Evolutionary conservation across 2,329 filamentous ascomycete genomes (phyloP).

Genomic region (Colletotrichum phormii): DNA sequence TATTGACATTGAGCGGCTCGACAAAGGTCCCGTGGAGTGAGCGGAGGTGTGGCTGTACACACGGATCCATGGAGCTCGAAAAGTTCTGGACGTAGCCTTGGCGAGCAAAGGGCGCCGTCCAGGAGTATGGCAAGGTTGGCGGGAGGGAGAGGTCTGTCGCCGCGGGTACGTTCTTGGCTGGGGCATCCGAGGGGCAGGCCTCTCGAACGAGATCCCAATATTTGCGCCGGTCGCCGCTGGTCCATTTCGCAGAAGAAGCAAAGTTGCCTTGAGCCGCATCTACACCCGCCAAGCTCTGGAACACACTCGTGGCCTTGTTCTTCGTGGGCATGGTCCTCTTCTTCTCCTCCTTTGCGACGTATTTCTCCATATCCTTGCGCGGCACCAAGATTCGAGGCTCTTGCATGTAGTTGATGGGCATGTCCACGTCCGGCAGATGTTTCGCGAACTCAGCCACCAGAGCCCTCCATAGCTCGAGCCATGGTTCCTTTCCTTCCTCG

Average conservation of each 20-base stretch:
- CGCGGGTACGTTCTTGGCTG: conserved; percentile 51
- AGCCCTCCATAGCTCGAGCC: conserved; percentile 60
- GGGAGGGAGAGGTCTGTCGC: conserved; percentile 46
- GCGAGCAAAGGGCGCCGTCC: conserved; percentile 50
- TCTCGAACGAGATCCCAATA: conserved; percentile 71
- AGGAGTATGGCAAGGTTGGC: conserved; percentile 48
- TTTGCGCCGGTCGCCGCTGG: conserved; percentile 34
- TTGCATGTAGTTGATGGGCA: conserved; percentile 74
- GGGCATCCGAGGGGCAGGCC: conserved; percentile 67
- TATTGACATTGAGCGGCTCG: conserved; percentile 62
- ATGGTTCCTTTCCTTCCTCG: conserved; percentile 53
- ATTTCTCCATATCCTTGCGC: conserved; percentile 64
- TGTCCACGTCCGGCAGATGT: conserved; percentile 72
- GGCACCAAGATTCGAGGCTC: conserved; percentile 72
- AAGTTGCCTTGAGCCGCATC: conserved; percentile 51
- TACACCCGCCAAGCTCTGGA: conserved; percentile 53
- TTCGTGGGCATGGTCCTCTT: conserved; percentile 56
- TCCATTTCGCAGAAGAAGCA: conserved; percentile 21
- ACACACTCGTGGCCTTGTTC: conserved; percentile 55
- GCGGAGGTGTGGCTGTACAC: conserved; percentile 65
- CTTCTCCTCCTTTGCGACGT: conserved; percentile 60
- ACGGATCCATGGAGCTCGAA: conserved; percentile 68
- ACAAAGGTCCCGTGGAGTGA: conserved; percentile 68
- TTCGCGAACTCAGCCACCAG: conserved; percentile 64
- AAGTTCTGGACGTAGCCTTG: conserved; percentile 68